These are phyloP conservation scores for Podaxis carcinomalis DNA, from an alignment of 768 basidiomycete species.

Conservation along the genomic window DNA sequence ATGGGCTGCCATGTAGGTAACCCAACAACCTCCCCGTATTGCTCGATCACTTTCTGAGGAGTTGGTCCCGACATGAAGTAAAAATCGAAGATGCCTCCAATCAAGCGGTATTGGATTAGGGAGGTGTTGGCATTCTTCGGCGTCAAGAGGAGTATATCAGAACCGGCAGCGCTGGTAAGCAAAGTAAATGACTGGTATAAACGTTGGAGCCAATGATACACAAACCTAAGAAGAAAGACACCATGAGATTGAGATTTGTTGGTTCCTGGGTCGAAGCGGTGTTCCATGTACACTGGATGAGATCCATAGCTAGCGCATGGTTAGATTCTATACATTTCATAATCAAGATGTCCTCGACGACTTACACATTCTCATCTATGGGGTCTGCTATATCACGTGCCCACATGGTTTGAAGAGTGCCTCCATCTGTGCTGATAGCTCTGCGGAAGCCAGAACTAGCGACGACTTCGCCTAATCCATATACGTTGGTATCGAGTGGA, in stretches of 20 bases:
- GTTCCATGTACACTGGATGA: slow-evolving; percentile 70
- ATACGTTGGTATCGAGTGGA: slow-evolving; percentile 65
- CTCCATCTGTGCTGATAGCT: slow-evolving; percentile 49
- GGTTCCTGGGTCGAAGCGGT: slow-evolving; percentile 53
- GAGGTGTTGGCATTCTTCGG: slow-evolving; percentile 52
- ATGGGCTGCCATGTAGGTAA: slow-evolving; percentile 67
- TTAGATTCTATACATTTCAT: background rate
- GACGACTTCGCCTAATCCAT: slow-evolving; percentile 73
- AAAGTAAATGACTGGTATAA: slow-evolving; percentile 4
- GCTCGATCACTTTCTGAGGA: slow-evolving; percentile 59
- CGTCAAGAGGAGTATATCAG: slow-evolving; percentile 65
- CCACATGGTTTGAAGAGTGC: slow-evolving; percentile 68
- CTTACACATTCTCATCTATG: slow-evolving; percentile 62
- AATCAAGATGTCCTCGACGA: slow-evolving; percentile 5
- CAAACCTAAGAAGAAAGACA: slow-evolving; percentile 66
- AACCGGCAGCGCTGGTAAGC: slow-evolving; percentile 51
- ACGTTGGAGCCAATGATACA: background rate
- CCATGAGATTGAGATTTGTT: slow-evolving; percentile 62
- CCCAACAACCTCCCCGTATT: slow-evolving; percentile 66
- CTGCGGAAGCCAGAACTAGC: slow-evolving; percentile 67
- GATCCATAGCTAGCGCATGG: slow-evolving; percentile 52
- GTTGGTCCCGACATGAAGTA: slow-evolving; percentile 70
- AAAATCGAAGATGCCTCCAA: slow-evolving; percentile 75
- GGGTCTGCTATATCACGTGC: slow-evolving; percentile 60
- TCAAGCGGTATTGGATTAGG: slow-evolving; percentile 64